These are phyloP conservation scores for Lachnellula suecica DNA, from an alignment of 2,329 filamentous ascomycete species.

Conservation along the genomic window DNA sequence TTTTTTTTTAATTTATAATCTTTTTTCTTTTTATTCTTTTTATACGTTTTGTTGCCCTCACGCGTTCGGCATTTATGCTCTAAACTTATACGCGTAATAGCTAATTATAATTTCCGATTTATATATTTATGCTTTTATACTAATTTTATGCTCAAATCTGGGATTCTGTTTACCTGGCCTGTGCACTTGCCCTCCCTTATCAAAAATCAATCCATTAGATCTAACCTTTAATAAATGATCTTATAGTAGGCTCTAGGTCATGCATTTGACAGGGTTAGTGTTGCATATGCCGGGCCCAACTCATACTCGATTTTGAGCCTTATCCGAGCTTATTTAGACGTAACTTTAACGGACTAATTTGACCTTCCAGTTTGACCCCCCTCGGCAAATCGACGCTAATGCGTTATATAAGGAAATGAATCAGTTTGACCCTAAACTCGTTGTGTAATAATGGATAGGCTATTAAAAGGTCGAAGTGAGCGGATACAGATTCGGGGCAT, in stretches of 20 bases:
- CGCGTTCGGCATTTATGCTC: too few species aligned
- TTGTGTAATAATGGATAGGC: background rate
- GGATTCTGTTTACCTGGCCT: constrained; percentile 1
- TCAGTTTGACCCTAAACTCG: background rate
- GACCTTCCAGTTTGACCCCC: background rate
- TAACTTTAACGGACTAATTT: constrained; percentile 4
- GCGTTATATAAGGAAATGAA: background rate
- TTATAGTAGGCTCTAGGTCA: constrained; percentile 1
- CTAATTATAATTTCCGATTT: background rate
- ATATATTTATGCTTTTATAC: background rate
- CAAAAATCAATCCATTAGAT: constrained; percentile 1
- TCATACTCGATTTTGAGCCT: constrained; percentile 9
- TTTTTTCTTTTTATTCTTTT: too few species aligned
- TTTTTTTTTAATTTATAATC: too few species aligned
- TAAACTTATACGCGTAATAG: background rate
- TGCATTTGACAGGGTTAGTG: background rate
- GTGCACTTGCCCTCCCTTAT: constrained; percentile 1
- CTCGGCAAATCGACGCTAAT: background rate
- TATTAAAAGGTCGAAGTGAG: too few species aligned
- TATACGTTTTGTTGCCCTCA: too few species aligned
- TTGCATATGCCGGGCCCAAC: constrained; percentile 5
- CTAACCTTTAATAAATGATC: background rate
- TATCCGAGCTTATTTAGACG: constrained; percentile 5
- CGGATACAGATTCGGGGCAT: too few species aligned
- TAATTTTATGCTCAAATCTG: background rate